Percentiles rank a stretch among this genome's conserved stretches.
Conservation (phyloP, 2,329 filamentous ascomycete species). For the Trichoderma lentiforme region DNA sequence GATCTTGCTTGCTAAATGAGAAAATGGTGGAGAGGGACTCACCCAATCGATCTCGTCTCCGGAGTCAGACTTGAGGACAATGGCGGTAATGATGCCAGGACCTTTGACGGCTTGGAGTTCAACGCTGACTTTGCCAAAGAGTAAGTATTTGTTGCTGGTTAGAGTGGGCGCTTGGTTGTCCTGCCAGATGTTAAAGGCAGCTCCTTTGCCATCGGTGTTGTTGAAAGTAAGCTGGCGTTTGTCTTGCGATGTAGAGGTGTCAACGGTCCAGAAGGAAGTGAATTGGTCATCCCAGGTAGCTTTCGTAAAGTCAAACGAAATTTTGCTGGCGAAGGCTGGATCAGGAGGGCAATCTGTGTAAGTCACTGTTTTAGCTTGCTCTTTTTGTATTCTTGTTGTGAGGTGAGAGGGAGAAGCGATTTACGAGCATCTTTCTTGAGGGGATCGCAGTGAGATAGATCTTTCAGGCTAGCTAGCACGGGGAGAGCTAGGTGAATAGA, state of each 20-base stretch:
- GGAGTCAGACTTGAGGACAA: slow-evolving; percentile 73
- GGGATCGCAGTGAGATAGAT: slow-evolving; percentile 27
- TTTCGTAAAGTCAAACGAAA: slow-evolving; percentile 59
- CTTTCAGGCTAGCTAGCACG: slow-evolving; percentile 22
- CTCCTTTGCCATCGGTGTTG: slow-evolving; percentile 28
- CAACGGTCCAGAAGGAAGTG: slow-evolving; percentile 29
- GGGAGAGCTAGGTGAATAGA: slow-evolving; percentile 7
- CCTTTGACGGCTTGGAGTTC: slow-evolving; percentile 68
- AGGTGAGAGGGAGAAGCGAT: not conserved
- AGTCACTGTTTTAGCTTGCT: not conserved
- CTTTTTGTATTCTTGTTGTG: not conserved
- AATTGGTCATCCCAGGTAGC: slow-evolving; percentile 45
- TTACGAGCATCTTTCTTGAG: slow-evolving; percentile 27
- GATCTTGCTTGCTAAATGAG: not conserved
- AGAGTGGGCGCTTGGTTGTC: slow-evolving; percentile 59
- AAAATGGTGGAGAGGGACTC: not conserved
- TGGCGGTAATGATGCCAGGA: slow-evolving; percentile 71
- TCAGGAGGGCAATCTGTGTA: slow-evolving; percentile 54
- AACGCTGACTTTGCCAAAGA: slow-evolving; percentile 75
- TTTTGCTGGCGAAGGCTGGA: slow-evolving; percentile 59
- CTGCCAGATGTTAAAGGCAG: slow-evolving; percentile 53
- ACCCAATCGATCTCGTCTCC: slow-evolving; percentile 66
- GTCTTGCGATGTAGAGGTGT: slow-evolving; percentile 33
- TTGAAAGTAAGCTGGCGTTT: slow-evolving; percentile 28
- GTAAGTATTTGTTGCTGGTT: slow-evolving; percentile 71